Conservation (phyloP, 75 land plant genomes). For the Azolla pinnata region DNA sequence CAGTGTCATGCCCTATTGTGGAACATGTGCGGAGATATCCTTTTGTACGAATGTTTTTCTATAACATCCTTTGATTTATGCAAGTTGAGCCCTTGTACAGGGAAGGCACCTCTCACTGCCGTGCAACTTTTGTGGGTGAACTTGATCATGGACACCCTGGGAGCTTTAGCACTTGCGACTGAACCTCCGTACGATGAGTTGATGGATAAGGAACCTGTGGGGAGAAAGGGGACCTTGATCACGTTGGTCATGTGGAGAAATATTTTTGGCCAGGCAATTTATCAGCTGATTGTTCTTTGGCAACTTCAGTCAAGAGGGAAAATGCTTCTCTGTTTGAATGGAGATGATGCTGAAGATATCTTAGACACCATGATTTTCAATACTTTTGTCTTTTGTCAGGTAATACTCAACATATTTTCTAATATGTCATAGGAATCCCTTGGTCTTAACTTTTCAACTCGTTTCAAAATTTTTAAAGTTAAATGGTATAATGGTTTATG, state of each 20-base stretch:
- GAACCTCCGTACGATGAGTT: slow-evolving; percentile 91
- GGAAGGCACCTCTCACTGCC: slow-evolving; percentile 86
- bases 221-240: slow-evolving; percentile 68
- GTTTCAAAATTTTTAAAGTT: background rate
- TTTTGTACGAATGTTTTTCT: background rate
- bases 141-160: slow-evolving; percentile 96
- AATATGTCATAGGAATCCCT: background rate
- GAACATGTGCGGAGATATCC: no score
- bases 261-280: slow-evolving; percentile 75
- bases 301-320: slow-evolving; percentile 63
- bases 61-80: no score
- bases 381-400: slow-evolving; percentile 95
- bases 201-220: slow-evolving; percentile 85
- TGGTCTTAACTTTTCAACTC: background rate
- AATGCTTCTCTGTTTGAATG: slow-evolving; percentile 39
- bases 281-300: slow-evolving; percentile 71
- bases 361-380: slow-evolving; percentile 91
- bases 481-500: background rate
- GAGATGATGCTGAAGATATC: slow-evolving; percentile 40
- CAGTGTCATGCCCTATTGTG: no score
- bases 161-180: slow-evolving; percentile 88
- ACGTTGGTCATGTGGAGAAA: slow-evolving; percentile 95
- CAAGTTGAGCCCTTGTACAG: no score
- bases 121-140: slow-evolving; percentile 97
- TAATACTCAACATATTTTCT: slow-evolving; percentile 14